Conservation (phyloP, 371 early-diverging fungal species). For the Parasitella parasitica region DNA sequence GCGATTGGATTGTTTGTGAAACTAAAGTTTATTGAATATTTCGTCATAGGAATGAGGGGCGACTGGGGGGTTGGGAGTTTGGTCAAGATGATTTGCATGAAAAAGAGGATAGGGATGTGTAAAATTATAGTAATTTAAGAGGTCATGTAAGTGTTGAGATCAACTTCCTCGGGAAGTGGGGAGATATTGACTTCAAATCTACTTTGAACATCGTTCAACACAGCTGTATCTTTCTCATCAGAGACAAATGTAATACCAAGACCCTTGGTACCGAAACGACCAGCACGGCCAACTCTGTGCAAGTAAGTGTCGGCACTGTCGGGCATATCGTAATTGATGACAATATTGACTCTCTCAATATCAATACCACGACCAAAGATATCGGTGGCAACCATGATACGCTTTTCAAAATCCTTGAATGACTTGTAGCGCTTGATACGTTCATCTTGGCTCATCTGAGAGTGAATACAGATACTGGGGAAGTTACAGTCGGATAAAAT, state of each 20-base stretch:
- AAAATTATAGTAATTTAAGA: constrained; percentile 12
- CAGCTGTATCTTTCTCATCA: constrained; percentile 79
- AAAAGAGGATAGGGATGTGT: background rate
- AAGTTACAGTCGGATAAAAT: constrained; percentile 88
- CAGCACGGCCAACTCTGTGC: constrained; percentile 99
- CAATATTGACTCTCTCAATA: constrained; percentile 98
- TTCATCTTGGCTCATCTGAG: constrained; percentile 87
- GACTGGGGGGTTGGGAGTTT: background rate
- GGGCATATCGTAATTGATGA: constrained; percentile 99
- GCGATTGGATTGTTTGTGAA: background rate
- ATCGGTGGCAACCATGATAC: constrained; percentile 98
- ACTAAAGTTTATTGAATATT: constrained; percentile 2
- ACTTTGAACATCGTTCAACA: constrained; percentile 90
- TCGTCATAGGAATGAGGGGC: background rate
- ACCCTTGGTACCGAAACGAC: constrained; percentile 99
- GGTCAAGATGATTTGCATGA: background rate
- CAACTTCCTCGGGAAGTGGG: constrained; percentile 86
- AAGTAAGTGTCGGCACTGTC: constrained; percentile 93
- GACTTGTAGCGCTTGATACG: constrained; percentile 90
- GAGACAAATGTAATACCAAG: constrained; percentile 97
- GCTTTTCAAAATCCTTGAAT: constrained; percentile 94
- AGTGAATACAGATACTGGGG: constrained; percentile 94
- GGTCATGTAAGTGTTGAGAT: constrained; percentile 71
- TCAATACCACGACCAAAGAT: constrained; percentile 99
- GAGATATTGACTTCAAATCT: constrained; percentile 96